Evolutionary conservation across 1,284 basidiomycete species (phyloP).

Genomic region (Cystobasidium sp.): DNA sequence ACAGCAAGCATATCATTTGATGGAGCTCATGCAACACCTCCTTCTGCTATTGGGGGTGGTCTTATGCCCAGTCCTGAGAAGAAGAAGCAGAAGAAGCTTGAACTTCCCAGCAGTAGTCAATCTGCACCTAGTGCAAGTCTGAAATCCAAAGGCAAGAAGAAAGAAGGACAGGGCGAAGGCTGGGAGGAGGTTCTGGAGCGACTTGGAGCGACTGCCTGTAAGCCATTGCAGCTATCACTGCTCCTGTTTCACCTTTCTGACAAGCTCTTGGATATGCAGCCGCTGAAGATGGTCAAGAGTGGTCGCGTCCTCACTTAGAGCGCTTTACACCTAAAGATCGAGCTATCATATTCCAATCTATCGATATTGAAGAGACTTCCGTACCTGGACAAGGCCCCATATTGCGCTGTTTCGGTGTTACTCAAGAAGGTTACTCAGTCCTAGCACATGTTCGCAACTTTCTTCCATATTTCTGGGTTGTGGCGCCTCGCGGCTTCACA

Average conservation of each 20-base stretch:
- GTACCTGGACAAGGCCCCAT: slow-evolving; percentile 63
- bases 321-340: slow-evolving; percentile 14
- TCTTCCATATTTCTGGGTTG: slow-evolving; percentile 86
- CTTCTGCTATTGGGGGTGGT: slow-evolving; percentile 40
- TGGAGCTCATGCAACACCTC: slow-evolving; percentile 44
- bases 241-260: background rate
- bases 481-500: slow-evolving; percentile 79
- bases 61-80: slow-evolving; percentile 40
- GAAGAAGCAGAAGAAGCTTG: slow-evolving; percentile 24
- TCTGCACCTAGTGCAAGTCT: background rate
- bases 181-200: slow-evolving; percentile 43
- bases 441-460: slow-evolving; percentile 79
- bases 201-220: slow-evolving; percentile 32
- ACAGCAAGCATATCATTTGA: slow-evolving; percentile 42
- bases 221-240: background rate
- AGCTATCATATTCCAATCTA: slow-evolving; percentile 77
- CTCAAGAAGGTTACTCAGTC: slow-evolving; percentile 83
- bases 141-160: slow-evolving; percentile 47
- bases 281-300: slow-evolving; percentile 60
- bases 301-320: slow-evolving; percentile 68
- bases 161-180: slow-evolving; percentile 45
- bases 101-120: slow-evolving; percentile 12
- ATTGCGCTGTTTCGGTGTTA: slow-evolving; percentile 85
- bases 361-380: slow-evolving; percentile 79
- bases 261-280: slow-evolving; percentile 32